These are phyloP conservation scores for Sisymbrium altissimum DNA, from an alignment of 345 rosid genomes.

Conservation along the genomic window DNA sequence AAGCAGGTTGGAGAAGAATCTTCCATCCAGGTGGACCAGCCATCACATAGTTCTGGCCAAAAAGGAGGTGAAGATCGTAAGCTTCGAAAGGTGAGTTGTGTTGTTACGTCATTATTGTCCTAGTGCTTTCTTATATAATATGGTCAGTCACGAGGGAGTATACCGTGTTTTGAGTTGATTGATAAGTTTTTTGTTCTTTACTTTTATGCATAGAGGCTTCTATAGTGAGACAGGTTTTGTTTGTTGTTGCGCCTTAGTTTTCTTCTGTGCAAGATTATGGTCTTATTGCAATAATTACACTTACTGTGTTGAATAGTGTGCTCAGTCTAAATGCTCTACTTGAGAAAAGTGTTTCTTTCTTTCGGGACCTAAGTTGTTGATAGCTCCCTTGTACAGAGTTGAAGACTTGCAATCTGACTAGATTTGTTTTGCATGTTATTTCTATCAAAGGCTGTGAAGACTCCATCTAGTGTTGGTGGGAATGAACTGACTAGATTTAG, in stretches of 20 bases:
- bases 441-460: constrained; percentile 55
- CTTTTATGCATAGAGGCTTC: constrained; percentile 3
- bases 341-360: neutral
- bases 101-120: constrained; percentile 4
- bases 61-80: constrained; percentile 50
- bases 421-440: constrained; percentile 17
- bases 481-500: constrained; percentile 87
- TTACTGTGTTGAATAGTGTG: neutral
- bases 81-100: constrained; percentile 60
- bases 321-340: neutral
- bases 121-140: constrained; percentile 11
- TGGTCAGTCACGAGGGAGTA: neutral
- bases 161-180: constrained; percentile 9
- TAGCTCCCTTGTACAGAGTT: neutral
- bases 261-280: neutral
- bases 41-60: constrained; percentile 51
- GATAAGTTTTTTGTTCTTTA: neutral
- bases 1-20: constrained; percentile 49
- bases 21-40: constrained; percentile 43
- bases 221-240: neutral
- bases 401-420: constrained; percentile 18
- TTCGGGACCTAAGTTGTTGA: neutral
- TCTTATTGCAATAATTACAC: neutral
- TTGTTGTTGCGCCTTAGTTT: neutral
- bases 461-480: constrained; percentile 46